phyloP scores from a whole-genome alignment of 2,329 filamentous ascomycete genomes.

The Knoxdaviesia proteae region DNA sequence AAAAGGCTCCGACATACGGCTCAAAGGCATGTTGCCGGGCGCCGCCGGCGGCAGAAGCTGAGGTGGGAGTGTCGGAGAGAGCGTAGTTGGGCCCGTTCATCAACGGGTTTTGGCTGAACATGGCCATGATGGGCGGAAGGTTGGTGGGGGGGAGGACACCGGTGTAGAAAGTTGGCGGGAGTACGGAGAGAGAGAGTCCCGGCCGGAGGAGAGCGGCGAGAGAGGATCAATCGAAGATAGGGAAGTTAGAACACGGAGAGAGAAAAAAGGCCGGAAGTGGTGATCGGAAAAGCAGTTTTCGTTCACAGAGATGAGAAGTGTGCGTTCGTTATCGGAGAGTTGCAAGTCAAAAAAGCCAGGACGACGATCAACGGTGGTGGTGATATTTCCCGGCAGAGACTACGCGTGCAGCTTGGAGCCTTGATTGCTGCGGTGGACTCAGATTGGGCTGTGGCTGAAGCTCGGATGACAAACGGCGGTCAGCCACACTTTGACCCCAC shows the following conservation, averaged over 20 bases:
- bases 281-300: neutral
- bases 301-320: neutral
- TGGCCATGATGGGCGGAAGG: constrained; percentile 29
- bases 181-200: neutral
- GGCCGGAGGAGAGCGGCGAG: neutral
- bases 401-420: neutral
- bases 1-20: constrained; percentile 39
- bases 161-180: neutral
- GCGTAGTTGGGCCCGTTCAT: constrained; percentile 52
- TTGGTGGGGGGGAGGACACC: constrained; percentile 4
- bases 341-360: too few relatives aligned
- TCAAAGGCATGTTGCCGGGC: constrained; percentile 68
- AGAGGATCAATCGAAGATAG: neutral
- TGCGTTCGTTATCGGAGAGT: too few relatives aligned
- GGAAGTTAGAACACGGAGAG: neutral
- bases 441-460: too few relatives aligned
- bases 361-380: too few relatives aligned
- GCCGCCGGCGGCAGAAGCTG: constrained; percentile 23
- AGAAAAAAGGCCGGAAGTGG: neutral
- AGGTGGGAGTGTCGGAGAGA: constrained; percentile 37
- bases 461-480: too few relatives aligned
- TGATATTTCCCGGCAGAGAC: too few relatives aligned
- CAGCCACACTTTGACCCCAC: too few relatives aligned
- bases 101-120: constrained; percentile 50
- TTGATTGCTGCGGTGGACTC: neutral